Evolutionary conservation across 352 stramenopile species (phyloP).

Genomic region (Globisporangium ultimum): DNA sequence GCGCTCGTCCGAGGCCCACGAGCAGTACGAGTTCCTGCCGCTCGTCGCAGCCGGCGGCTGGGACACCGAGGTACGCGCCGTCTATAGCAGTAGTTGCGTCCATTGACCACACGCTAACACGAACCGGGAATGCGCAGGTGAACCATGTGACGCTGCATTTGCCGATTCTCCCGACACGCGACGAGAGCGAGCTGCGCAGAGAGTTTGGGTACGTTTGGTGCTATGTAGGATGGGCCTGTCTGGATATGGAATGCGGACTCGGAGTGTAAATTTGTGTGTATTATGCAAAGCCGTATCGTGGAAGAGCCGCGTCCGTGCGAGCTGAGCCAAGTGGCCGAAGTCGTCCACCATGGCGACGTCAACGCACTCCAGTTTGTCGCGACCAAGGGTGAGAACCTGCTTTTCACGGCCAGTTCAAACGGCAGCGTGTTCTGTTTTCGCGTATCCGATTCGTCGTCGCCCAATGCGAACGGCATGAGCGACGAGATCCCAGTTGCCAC

Average conservation of each 20-base stretch:
- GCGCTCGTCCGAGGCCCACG: constrained; percentile 27
- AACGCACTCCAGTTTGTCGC: constrained; percentile 59
- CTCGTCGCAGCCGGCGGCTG: constrained; percentile 55
- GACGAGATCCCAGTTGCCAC: constrained; percentile 13
- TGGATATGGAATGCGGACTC: too few relatives aligned
- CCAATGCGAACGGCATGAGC: constrained; percentile 11
- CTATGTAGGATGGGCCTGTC: too few relatives aligned
- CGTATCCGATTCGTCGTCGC: constrained; percentile 22
- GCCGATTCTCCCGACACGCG: constrained; percentile 35
- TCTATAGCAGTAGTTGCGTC: too few relatives aligned
- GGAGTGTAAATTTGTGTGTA: too few relatives aligned
- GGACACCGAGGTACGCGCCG: constrained; percentile 41
- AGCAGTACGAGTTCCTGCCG: constrained; percentile 40
- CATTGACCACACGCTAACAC: too few relatives aligned
- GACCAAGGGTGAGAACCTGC: constrained; percentile 36
- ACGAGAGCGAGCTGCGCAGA: constrained; percentile 39
- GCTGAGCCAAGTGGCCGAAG: constrained; percentile 40
- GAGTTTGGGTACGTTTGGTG: constrained; percentile 36
- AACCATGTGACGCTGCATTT: constrained; percentile 56
- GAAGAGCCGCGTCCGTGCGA: constrained; percentile 26
- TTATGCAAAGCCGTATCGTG: constrained; percentile 1
- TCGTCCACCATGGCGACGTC: constrained; percentile 52
- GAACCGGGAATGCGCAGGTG: constrained; percentile 17
- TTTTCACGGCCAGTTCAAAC: constrained; percentile 57
- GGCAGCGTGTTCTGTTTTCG: constrained; percentile 46